A percentile compares a stretch with the other conserved stretches of the same genome.
phyloP scores from a whole-genome alignment of 2,329 filamentous ascomycete species.

The Colletotrichum endophyticum region DNA sequence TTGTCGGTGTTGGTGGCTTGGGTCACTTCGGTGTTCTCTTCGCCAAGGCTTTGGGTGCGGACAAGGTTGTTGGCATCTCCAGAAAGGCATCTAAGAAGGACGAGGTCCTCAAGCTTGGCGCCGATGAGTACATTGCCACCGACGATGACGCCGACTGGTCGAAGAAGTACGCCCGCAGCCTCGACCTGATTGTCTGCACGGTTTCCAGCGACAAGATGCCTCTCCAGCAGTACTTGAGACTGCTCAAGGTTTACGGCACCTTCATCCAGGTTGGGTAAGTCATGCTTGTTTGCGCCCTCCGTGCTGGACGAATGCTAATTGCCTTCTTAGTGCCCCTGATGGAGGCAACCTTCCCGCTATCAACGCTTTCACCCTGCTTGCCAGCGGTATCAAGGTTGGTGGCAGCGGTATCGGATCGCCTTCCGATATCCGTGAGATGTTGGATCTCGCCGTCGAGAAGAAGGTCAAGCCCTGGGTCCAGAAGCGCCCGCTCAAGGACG shows the following conservation, averaged over 20 bases:
- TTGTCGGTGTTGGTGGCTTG: conserved; percentile 71
- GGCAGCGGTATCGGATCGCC: conserved; percentile 46
- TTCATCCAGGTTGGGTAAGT: conserved; percentile 28
- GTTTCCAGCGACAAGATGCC: conserved; percentile 51
- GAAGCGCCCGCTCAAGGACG: conserved; percentile 53
- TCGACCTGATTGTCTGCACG: conserved; percentile 66
- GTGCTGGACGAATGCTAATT: neutral
- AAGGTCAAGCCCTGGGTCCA: conserved; percentile 60
- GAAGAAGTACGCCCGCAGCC: conserved; percentile 50
- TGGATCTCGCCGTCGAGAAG: conserved; percentile 58
- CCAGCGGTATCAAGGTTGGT: conserved; percentile 52
- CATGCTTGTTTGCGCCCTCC: neutral
- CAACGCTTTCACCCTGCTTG: conserved; percentile 59
- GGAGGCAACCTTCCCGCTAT: conserved; percentile 40
- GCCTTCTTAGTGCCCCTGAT: conserved; percentile 52
- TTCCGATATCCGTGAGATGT: conserved; percentile 59
- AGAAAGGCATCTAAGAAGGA: conserved; percentile 56
- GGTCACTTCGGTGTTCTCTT: conserved; percentile 74
- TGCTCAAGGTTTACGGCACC: conserved; percentile 36
- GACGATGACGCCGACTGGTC: conserved; percentile 59
- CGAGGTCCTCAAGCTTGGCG: conserved; percentile 62
- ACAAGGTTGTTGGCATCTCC: conserved; percentile 65
- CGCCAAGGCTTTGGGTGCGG: conserved; percentile 69
- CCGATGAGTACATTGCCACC: conserved; percentile 51
- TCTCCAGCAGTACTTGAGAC: conserved; percentile 61